phyloP scores from a whole-genome alignment of 129 eudicot species.

The Kitagawia praeruptora region DNA sequence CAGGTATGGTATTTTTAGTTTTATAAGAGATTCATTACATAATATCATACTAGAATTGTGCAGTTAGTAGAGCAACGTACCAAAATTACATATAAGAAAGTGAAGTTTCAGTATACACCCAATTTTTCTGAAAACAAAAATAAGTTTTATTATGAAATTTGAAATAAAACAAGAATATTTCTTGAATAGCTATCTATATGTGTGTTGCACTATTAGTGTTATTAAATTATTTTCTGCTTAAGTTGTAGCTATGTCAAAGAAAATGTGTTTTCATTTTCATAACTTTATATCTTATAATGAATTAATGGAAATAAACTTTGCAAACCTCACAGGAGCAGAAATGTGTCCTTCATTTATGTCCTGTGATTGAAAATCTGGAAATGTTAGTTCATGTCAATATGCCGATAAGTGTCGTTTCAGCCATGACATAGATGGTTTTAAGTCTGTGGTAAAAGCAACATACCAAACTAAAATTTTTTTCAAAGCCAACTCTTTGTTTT shows the following conservation, averaged over 20 bases:
- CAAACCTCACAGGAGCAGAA: constrained; percentile 52
- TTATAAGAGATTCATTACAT: neutral
- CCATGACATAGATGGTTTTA: constrained; percentile 81
- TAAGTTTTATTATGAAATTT: too few species aligned
- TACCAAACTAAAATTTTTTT: neutral
- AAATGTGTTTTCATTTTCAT: neutral
- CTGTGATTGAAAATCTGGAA: constrained; percentile 66
- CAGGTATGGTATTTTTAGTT: constrained; percentile 41
- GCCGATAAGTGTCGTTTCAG: constrained; percentile 73
- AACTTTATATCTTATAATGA: neutral
- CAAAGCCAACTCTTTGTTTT: neutral
- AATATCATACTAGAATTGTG: neutral
- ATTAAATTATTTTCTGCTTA: neutral
- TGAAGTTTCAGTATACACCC: too few species aligned
- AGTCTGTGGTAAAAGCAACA: constrained; percentile 39
- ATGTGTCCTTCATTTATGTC: constrained; percentile 66
- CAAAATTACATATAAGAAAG: too few species aligned
- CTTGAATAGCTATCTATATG: neutral
- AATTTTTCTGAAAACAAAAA: too few species aligned
- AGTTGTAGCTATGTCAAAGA: neutral
- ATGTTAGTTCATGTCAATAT: constrained; percentile 47
- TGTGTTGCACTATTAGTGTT: neutral
- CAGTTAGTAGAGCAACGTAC: neutral
- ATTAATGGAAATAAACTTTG: neutral
- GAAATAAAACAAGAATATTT: too few species aligned